Evolutionary conservation across 169 alveolate genomes (phyloP).

Genomic region (Pseudocohnilembus persalinus): DNA sequence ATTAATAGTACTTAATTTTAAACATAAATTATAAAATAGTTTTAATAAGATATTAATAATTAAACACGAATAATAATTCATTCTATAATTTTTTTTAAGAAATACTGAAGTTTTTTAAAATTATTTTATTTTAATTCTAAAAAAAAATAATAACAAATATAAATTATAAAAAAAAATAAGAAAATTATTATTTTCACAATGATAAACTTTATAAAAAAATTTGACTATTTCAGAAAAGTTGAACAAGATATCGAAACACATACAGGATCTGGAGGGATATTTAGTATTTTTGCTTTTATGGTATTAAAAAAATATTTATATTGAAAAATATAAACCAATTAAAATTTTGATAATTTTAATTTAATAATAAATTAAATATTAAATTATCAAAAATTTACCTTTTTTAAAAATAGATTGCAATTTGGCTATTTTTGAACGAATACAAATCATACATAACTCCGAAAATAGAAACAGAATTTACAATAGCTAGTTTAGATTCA

Average conservation of each 20-base stretch:
- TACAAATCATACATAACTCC: neutral
- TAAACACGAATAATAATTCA: neutral
- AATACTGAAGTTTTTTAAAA: too few species aligned
- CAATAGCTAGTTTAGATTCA: neutral
- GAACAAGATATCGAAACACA: neutral
- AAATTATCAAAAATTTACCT: neutral
- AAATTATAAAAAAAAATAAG: too few species aligned
- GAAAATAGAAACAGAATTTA: neutral
- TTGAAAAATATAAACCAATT: too few species aligned
- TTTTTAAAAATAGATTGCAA: neutral
- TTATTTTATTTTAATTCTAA: neutral
- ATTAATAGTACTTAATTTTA: neutral
- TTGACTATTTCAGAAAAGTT: neutral
- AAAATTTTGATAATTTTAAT: too few species aligned
- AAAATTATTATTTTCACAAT: too few species aligned
- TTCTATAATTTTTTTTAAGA: too few species aligned
- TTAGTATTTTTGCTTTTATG: neutral
- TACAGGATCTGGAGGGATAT: neutral
- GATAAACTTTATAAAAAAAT: too few species aligned
- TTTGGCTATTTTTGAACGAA: neutral
- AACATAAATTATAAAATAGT: neutral
- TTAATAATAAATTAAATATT: too few species aligned
- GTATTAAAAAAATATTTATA: neutral
- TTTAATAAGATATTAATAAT: too few species aligned
- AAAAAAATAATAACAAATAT: too few species aligned